Evolutionary conservation across 2,329 filamentous ascomycete species (phyloP).

Genomic region (Harringtonia aguacate): DNA sequence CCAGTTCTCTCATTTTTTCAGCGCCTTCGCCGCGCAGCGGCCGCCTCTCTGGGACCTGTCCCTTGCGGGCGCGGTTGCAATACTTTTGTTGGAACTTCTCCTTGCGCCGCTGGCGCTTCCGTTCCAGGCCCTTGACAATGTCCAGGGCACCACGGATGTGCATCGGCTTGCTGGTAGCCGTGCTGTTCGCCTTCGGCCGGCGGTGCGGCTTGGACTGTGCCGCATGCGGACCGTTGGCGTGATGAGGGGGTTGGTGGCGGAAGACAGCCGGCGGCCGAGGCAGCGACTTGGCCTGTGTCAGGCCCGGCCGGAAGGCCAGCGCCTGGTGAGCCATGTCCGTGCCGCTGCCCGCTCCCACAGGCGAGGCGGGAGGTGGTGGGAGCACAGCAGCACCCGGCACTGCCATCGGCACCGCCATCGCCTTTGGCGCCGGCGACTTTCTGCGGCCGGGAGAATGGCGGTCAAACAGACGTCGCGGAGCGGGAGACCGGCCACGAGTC

Average conservation of each 20-base stretch:
- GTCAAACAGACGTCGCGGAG: constrained; percentile 49
- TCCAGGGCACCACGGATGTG: constrained; percentile 91
- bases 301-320: constrained; percentile 48
- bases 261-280: constrained; percentile 69
- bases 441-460: constrained; percentile 57
- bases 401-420: constrained; percentile 9
- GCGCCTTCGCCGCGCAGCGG: constrained; percentile 77
- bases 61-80: constrained; percentile 70
- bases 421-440: constrained; percentile 56
- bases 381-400: constrained; percentile 15
- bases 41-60: constrained; percentile 49
- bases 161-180: constrained; percentile 33
- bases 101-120: constrained; percentile 83
- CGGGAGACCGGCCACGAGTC: constrained; percentile 41
- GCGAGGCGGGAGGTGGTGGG: constrained; percentile 38
- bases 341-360: constrained; percentile 24
- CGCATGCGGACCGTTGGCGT: constrained; percentile 21
- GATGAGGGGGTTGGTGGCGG: constrained; percentile 28
- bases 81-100: constrained; percentile 89
- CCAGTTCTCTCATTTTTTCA: constrained; percentile 87
- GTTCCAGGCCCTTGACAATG: constrained; percentile 92
- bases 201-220: constrained; percentile 8
- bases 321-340: constrained; percentile 30
- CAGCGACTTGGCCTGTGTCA: constrained; percentile 75
- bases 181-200: constrained; percentile 8